Percentiles rank a stretch among this genome's conserved stretches.
Conservation (phyloP, 192 early-diverging fungal genomes). For the Backusella tarrabulga region DNA sequence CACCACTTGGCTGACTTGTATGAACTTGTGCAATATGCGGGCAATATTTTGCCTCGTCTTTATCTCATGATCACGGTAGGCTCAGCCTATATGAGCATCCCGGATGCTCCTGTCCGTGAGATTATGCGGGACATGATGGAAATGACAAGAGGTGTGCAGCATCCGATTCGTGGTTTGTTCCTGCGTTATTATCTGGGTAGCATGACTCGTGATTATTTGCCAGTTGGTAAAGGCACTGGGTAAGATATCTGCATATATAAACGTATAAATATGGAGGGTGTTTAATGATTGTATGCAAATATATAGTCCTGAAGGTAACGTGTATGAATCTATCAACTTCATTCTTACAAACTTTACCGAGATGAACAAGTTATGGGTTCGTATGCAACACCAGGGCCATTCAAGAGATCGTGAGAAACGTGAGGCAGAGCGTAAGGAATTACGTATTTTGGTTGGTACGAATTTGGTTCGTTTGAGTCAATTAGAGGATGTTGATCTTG, state of each 20-base stretch:
- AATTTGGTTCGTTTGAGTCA: conserved; percentile 95
- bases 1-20: conserved; percentile 92
- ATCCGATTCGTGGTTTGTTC: conserved; percentile 97
- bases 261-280: neutral
- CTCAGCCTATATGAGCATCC: conserved; percentile 92
- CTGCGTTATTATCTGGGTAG: conserved; percentile 92
- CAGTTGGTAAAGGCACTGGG: conserved; percentile 64
- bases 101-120: conserved; percentile 90
- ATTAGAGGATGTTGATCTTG: conserved; percentile 82
- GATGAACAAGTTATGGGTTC: conserved; percentile 99
- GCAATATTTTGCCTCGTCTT: conserved; percentile 96
- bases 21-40: conserved; percentile 98
- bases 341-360: conserved; percentile 98
- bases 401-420: conserved; percentile 92
- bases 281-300: neutral
- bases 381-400: conserved; percentile 95
- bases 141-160: conserved; percentile 98
- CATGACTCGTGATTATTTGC: conserved; percentile 95
- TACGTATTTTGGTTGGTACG: conserved; percentile 94
- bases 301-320: conserved; percentile 74
- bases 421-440: conserved; percentile 93
- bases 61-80: conserved; percentile 99
- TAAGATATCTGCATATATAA: conserved; percentile 18
- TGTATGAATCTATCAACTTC: conserved; percentile 93
- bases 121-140: conserved; percentile 99